Base-by-base conservation (phyloP, 129 eudicot species). In the Gnaphalium uliginosum region DNA sequence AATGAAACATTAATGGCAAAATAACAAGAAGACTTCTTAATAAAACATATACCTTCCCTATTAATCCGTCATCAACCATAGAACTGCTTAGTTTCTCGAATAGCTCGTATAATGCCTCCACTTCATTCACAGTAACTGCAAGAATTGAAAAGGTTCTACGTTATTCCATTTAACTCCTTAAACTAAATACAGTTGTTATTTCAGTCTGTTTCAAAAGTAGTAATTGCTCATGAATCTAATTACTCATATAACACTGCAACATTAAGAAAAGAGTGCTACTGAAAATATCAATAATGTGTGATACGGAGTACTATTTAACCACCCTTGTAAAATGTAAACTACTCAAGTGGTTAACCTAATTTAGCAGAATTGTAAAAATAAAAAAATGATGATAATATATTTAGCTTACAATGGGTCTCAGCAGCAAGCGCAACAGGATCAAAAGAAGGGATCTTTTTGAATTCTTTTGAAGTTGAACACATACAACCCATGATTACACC, bases 11-110 rank as follows among this genome's bases (percentile, higher is more conserved):
- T 26, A 8, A 61, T 4, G 8, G 66, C 66, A 39, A n/a, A 17
- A 48, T 32, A 39, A 22, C 21, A 64, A 62, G n/a, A 62, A 14
- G 43, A 60, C n/a, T 61, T 24, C 11, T 60, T 46, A 61, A 60
- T 18, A 51, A 18, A 69, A 15, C 3, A 43, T 15, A 73, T 80
- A 80, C 83, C 83, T 74, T 80, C 70, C 83, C 83, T 66, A 66
- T 80, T 66, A 73, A 57, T 59, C 90, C 93, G 69, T 85, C 93
- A 66, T 88, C 88, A 27, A 72, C 50, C 66, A 85, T 4, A 37
- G 86, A 80, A 78, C 90, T 78, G 83, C 90, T 86, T 70, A 88
- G 71, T 78, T 83, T 85, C 70, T 35, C 77, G 33, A 88, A 88
- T 15, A 88, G 74, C 75, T 83, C 90, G 17, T 72, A 69, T 76